These are phyloP conservation scores for Cicer chorassanicum DNA, from an alignment of 306 rosid species.

Conservation along the genomic window DNA sequence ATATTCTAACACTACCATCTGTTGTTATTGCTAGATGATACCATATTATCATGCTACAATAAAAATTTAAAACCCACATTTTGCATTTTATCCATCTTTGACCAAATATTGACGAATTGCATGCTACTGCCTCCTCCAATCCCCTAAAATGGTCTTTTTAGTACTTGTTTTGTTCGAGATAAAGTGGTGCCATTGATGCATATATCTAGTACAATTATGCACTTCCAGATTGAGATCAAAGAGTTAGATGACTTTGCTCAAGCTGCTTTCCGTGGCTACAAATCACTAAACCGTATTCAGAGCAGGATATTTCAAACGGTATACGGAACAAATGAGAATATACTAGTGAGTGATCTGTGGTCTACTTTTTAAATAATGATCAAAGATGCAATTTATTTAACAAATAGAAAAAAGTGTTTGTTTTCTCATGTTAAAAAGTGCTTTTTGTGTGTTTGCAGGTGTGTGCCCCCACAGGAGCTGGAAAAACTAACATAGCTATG, in stretches of 20 bases:
- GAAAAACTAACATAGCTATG: slow-evolving; percentile 98
- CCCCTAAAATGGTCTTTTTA: slow-evolving; percentile 30
- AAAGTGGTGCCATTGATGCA: slow-evolving; percentile 37
- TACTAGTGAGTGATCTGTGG: slow-evolving; percentile 68
- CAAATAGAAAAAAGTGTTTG: slow-evolving; percentile 13
- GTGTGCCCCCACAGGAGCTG: slow-evolving; percentile 99
- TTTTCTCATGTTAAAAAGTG: slow-evolving; percentile 37
- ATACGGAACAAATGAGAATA: slow-evolving; percentile 87
- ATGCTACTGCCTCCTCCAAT: slow-evolving; percentile 30
- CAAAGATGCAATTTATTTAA: slow-evolving; percentile 9
- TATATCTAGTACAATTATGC: slow-evolving; percentile 40
- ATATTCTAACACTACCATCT: slow-evolving; percentile 1
- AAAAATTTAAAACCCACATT: slow-evolving; percentile 25
- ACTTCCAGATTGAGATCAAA: slow-evolving; percentile 77
- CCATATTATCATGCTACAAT: not conserved
- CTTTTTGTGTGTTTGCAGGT: slow-evolving; percentile 64
- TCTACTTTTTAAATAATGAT: slow-evolving; percentile 32
- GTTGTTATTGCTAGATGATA: slow-evolving; percentile 35
- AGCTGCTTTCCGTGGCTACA: slow-evolving; percentile 96
- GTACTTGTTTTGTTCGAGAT: slow-evolving; percentile 34
- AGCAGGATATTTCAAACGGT: slow-evolving; percentile 90
- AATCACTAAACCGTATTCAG: slow-evolving; percentile 86
- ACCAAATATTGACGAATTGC: slow-evolving; percentile 16
- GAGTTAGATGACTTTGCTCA: slow-evolving; percentile 98
- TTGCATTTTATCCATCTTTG: slow-evolving; percentile 19